phyloP scores from a whole-genome alignment of 1,284 basidiomycete genomes.

The Microstroma glucosiphilum region DNA sequence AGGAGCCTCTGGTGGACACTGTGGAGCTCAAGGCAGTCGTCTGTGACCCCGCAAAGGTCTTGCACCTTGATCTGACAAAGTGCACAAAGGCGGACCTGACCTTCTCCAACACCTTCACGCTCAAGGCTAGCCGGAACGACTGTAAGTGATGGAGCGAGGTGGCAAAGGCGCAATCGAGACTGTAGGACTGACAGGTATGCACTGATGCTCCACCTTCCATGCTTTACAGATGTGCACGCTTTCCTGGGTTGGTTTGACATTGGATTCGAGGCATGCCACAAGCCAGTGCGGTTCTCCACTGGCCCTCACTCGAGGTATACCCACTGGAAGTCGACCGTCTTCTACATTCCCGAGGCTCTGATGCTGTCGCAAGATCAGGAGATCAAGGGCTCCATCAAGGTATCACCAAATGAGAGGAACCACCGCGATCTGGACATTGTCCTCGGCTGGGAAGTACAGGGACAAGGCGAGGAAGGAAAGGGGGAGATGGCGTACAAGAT shows the following conservation, averaged over 20 bases:
- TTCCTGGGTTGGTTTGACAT: slow-evolving; percentile 99
- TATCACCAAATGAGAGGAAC: slow-evolving; percentile 45
- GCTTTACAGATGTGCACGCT: slow-evolving; percentile 64
- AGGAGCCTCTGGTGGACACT: slow-evolving; percentile 94
- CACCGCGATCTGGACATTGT: slow-evolving; percentile 48
- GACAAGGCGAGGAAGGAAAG: slow-evolving; percentile 11
- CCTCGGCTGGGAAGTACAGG: slow-evolving; percentile 39
- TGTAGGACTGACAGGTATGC: background rate
- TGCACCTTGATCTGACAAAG: slow-evolving; percentile 73
- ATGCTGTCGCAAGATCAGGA: slow-evolving; percentile 41
- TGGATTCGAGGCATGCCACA: slow-evolving; percentile 90
- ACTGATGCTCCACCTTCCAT: slow-evolving; percentile 1
- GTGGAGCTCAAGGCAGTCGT: slow-evolving; percentile 57
- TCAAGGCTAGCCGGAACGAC: slow-evolving; percentile 82
- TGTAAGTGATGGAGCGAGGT: slow-evolving; percentile 58
- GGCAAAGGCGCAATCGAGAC: slow-evolving; percentile 4
- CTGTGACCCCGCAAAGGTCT: slow-evolving; percentile 46
- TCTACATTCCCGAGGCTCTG: slow-evolving; percentile 47
- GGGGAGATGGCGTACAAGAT: slow-evolving; percentile 48
- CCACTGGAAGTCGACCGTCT: slow-evolving; percentile 52
- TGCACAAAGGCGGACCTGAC: slow-evolving; percentile 91
- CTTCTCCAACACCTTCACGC: slow-evolving; percentile 73
- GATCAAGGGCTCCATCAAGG: slow-evolving; percentile 38
- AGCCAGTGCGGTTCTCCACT: slow-evolving; percentile 65
- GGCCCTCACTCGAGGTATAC: slow-evolving; percentile 49